phyloP scores from a whole-genome alignment of 805 yeast genomes.

The Cyberlindnera japonica region DNA sequence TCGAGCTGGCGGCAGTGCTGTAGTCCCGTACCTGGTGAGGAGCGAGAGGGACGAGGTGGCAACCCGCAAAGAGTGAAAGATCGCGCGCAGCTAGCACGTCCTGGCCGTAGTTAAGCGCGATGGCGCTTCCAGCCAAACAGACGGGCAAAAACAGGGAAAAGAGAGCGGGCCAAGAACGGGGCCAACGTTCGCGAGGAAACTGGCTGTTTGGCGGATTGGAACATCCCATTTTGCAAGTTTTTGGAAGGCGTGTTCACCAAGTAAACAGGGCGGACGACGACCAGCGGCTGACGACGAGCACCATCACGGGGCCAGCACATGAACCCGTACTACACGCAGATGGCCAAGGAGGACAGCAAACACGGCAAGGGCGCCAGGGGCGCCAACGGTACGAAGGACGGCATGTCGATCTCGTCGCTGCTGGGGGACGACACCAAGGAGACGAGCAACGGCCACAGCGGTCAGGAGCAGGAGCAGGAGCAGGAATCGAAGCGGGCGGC shows the following conservation, averaged over 20 bases:
- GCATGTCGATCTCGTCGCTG: conserved; percentile 15
- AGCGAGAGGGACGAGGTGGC: no score
- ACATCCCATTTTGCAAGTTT: not conserved
- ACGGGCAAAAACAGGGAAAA: not conserved
- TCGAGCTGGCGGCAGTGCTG: no score
- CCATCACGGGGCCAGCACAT: not conserved
- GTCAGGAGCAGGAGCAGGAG: no score
- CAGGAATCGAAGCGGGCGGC: not conserved
- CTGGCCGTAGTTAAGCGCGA: conserved; percentile 14
- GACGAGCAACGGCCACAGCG: not conserved
- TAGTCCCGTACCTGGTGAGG: no score
- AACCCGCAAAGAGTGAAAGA: no score
- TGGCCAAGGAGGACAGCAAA: not conserved
- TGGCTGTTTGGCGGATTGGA: no score
- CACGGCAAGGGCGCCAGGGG: no score
- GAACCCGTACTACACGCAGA: conserved; percentile 3
- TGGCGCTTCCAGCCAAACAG: not conserved
- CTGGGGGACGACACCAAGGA: conserved; percentile 5
- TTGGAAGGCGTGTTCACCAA: no score
- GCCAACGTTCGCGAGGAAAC: not conserved
- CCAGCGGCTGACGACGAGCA: no score
- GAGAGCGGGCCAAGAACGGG: not conserved
- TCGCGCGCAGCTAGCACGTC: not conserved
- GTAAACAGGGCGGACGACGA: no score
- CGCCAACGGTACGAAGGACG: no score